Conservation (phyloP, 2,329 filamentous ascomycete species). For the Colletotrichum sidae region DNA sequence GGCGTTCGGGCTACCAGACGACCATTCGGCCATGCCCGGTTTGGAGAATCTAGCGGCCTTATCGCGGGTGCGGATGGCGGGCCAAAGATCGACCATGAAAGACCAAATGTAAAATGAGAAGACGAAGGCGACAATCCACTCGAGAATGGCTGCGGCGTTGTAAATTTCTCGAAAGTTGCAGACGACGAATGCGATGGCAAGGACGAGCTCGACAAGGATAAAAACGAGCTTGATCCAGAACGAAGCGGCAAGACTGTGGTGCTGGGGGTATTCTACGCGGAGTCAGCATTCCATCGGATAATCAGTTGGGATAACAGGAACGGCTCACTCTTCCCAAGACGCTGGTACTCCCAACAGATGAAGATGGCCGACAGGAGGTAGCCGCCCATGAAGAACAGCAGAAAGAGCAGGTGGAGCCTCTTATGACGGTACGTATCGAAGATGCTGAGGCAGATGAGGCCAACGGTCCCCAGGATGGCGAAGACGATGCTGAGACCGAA, state of each 20-base stretch:
- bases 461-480: conserved; percentile 80
- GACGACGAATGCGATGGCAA: conserved; percentile 80
- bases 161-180: conserved; percentile 58
- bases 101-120: conserved; percentile 90
- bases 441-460: conserved; percentile 84
- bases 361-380: conserved; percentile 89
- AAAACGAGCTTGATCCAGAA: conserved; percentile 92
- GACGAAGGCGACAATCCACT: conserved; percentile 83
- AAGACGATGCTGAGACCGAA: conserved; percentile 72
- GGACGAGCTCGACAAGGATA: conserved; percentile 80
- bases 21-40: conserved; percentile 23
- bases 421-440: conserved; percentile 84
- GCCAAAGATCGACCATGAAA: conserved; percentile 88
- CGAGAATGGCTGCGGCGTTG: conserved; percentile 81
- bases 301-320: conserved; percentile 31
- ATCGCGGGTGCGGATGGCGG: conserved; percentile 74
- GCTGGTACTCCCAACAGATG: conserved; percentile 90
- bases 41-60: conserved; percentile 31
- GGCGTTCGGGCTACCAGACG: not conserved
- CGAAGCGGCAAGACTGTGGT: conserved; percentile 78
- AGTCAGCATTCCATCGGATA: not conserved
- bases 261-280: conserved; percentile 73
- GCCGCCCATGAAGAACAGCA: conserved; percentile 85
- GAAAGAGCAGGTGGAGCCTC: conserved; percentile 77
- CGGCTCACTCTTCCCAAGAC: conserved; percentile 76